Evolutionary conservation across 2,329 filamentous ascomycete species (phyloP).

Genomic region (Alternaria brassicicola): DNA sequence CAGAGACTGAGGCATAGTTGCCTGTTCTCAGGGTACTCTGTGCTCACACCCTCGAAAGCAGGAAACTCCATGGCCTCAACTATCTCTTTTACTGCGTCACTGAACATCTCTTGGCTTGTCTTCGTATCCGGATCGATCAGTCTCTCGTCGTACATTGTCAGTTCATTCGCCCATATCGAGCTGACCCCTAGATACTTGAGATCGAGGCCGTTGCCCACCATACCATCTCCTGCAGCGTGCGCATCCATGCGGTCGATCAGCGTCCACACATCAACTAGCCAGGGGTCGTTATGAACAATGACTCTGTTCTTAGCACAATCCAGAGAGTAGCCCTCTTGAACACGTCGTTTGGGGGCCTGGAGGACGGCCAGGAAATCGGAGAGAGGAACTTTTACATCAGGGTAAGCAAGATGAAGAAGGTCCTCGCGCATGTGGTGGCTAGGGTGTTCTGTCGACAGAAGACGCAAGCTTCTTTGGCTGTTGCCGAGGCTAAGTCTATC

Average conservation of each 20-base stretch:
- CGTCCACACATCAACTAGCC: conserved; percentile 80
- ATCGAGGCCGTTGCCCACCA: conserved; percentile 72
- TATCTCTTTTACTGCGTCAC: conserved; percentile 63
- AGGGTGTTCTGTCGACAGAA: conserved; percentile 35
- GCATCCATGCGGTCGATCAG: conserved; percentile 72
- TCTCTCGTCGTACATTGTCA: conserved; percentile 59
- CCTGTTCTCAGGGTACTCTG: conserved; percentile 71
- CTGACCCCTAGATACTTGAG: conserved; percentile 77
- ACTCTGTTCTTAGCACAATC: conserved; percentile 68
- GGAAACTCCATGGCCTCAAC: conserved; percentile 68
- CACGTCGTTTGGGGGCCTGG: conserved; percentile 58
- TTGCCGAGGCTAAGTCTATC: conserved; percentile 43
- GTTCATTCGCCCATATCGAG: conserved; percentile 72
- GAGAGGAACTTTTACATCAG: conserved; percentile 40
- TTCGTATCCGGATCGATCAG: conserved; percentile 46
- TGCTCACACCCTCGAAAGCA: conserved; percentile 67
- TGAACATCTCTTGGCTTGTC: conserved; percentile 63
- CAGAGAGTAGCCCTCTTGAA: conserved; percentile 62
- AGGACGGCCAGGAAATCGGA: conserved; percentile 44
- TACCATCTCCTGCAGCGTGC: conserved; percentile 69
- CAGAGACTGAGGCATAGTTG: conserved; percentile 78
- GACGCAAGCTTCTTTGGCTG: conserved; percentile 37
- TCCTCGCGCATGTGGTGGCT: conserved; percentile 48
- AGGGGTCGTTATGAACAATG: conserved; percentile 73
- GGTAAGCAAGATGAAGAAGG: conserved; percentile 45